Conservation (phyloP, 345 rosid species). For the Durio zibethinus region DNA sequence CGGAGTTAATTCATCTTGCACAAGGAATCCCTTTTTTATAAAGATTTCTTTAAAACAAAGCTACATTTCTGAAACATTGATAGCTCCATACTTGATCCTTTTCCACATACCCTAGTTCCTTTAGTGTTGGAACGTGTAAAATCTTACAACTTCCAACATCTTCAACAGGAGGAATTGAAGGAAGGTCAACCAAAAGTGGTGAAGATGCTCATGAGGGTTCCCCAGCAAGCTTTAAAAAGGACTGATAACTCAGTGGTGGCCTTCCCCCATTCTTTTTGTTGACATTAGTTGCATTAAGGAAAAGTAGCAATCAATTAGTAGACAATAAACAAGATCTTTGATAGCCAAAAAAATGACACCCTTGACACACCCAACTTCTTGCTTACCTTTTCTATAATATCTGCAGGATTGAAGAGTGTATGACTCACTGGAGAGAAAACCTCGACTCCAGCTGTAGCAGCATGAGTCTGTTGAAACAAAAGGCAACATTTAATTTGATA, state of each 20-base stretch:
- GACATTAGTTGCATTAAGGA: slow-evolving; percentile 2
- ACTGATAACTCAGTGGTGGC: slow-evolving; percentile 75
- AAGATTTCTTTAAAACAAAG: neutral
- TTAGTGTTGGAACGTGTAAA: slow-evolving; percentile 56
- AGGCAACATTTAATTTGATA: neutral
- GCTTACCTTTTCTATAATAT: slow-evolving; percentile 61
- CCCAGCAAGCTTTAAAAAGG: slow-evolving; percentile 88
- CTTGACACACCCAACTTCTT: neutral
- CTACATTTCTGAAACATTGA: neutral
- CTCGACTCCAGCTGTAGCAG: slow-evolving; percentile 65
- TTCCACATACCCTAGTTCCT: slow-evolving; percentile 69
- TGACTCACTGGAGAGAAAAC: slow-evolving; percentile 88
- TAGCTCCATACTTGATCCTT: slow-evolving; percentile 43
- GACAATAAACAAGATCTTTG: neutral
- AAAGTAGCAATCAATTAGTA: slow-evolving; percentile 18
- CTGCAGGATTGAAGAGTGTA: slow-evolving; percentile 72
- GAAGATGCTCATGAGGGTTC: slow-evolving; percentile 66
- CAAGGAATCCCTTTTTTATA: neutral
- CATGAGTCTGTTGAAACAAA: slow-evolving; percentile 44
- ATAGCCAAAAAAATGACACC: neutral
- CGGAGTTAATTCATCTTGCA: slow-evolving; percentile 62
- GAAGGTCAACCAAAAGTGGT: slow-evolving; percentile 40
- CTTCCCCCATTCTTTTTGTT: slow-evolving; percentile 70
- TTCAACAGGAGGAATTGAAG: slow-evolving; percentile 73
- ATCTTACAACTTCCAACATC: slow-evolving; percentile 49